These are phyloP conservation scores for Tolypocladium paradoxum DNA, from an alignment of 2,329 filamentous ascomycete species.

Conservation along the genomic window DNA sequence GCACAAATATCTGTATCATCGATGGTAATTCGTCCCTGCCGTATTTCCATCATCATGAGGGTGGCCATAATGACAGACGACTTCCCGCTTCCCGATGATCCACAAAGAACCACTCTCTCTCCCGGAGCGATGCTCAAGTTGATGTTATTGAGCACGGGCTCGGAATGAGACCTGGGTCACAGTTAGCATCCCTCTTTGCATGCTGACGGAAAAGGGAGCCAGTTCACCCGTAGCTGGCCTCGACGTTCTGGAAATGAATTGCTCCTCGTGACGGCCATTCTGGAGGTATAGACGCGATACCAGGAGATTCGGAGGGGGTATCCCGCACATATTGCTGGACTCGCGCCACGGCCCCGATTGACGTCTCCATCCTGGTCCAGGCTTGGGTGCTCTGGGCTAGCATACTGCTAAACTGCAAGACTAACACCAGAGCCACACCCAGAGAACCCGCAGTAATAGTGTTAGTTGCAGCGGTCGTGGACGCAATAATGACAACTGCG, in stretches of 20 bases:
- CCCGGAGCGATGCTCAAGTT: slow-evolving; percentile 18
- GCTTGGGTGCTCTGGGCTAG: slow-evolving; percentile 19
- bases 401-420: slow-evolving; percentile 17
- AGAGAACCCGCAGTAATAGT: slow-evolving; percentile 16
- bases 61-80: slow-evolving; percentile 29
- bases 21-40: slow-evolving; percentile 28
- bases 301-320: slow-evolving; percentile 7
- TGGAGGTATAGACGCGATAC: slow-evolving; percentile 1
- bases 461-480: slow-evolving; percentile 23
- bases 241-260: slow-evolving; percentile 15
- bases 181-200: background rate
- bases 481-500: slow-evolving; percentile 30
- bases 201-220: too few relatives aligned
- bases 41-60: slow-evolving; percentile 33
- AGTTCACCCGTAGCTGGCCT: slow-evolving; percentile 14
- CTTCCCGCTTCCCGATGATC: slow-evolving; percentile 29
- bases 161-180: background rate
- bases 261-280: slow-evolving; percentile 20
- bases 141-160: slow-evolving; percentile 15
- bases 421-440: slow-evolving; percentile 13
- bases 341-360: slow-evolving; percentile 21
- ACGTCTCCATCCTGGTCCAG: slow-evolving; percentile 20
- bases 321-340: slow-evolving; percentile 21
- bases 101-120: slow-evolving; percentile 30
- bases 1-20: slow-evolving; percentile 28